Base-by-base conservation (phyloP, 495 filamentous ascomycete genomes). In the Penicillium maclennaniae region DNA sequence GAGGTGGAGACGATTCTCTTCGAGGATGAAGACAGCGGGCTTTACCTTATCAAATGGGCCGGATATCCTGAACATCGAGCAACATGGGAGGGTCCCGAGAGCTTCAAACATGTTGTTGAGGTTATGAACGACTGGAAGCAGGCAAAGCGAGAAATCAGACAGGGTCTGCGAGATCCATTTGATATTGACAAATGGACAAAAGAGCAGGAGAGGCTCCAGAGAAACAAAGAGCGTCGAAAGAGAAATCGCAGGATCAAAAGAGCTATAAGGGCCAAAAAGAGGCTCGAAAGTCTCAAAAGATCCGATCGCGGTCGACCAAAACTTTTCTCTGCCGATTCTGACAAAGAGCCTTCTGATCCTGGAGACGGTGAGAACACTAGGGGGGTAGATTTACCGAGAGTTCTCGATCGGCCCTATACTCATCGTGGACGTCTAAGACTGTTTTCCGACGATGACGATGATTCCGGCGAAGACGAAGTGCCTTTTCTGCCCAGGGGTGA, bases 31-130 rank as follows among this genome's bases (percentile, higher is more conserved):
- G 57, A 63, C 20, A 69, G 57, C 3, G 37, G 25, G 15, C 17
- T 20, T 52, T 91, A 85, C 59, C 72, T 91, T 3, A 78, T 90
- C 28, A 75, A 80, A 53, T 92, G 88, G 88, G 73, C 73, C 21
- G 77, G 72, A n/a, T 91, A 87, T 52, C 67, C 73, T 1, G 43
- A 83, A 8, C 53, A 81, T 12, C 62, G 82, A 43, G 71, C 79
- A 42, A 82, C 79, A 1, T 91, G 86, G 87, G 86, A 89, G 54
- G 81, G 85, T 0, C 61, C 61, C n/a, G 63, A 75, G 0, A 67
- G 76, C 42, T 79, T 91, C 10, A 2, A 14, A 4, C 1, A 34
- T 34, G 10, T 72, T 14, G 67, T 71, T 0, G 60, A 67, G n/a
- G 72, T 82, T 6, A 61, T 81, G 1, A 23, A 46, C 0, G 71